Conservation (phyloP, 1,284 basidiomycete genomes). For the Coniophora puteana region DNA sequence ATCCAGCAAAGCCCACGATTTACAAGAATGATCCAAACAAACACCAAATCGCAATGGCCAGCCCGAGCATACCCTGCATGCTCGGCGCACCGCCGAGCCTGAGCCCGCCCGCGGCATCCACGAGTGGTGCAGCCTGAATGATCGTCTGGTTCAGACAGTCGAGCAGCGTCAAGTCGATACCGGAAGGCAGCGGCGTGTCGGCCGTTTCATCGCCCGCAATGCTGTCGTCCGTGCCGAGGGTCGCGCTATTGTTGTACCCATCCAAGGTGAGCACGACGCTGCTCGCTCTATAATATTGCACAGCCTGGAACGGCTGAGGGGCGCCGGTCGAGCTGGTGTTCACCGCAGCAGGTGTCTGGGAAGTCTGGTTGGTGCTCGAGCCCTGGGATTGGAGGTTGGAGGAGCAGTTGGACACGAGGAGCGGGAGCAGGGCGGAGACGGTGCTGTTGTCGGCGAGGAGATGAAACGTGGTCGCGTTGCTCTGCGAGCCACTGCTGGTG, state of each 20-base stretch:
- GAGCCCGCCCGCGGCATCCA: constrained; percentile 22
- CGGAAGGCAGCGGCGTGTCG: constrained; percentile 34
- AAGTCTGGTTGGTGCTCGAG: constrained; percentile 18
- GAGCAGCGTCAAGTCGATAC: constrained; percentile 35
- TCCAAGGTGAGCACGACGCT: constrained; percentile 35
- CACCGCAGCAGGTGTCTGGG: constrained; percentile 14
- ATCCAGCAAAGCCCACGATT: too few species aligned
- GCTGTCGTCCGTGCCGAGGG: constrained; percentile 14
- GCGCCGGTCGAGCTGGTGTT: constrained; percentile 11
- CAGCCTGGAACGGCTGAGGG: constrained; percentile 28
- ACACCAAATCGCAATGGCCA: too few species aligned
- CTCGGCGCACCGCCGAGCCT: too few species aligned
- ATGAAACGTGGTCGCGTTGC: constrained; percentile 51
- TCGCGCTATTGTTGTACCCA: constrained; percentile 43
- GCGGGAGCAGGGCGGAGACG: constrained; percentile 42
- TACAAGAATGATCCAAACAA: too few species aligned
- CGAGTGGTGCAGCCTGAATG: constrained; percentile 31
- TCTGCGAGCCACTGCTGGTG: constrained; percentile 23
- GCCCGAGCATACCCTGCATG: too few species aligned
- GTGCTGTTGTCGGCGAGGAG: constrained; percentile 59
- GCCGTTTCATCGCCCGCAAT: too few species aligned
- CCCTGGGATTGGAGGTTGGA: too few species aligned
- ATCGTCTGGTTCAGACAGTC: constrained; percentile 44
- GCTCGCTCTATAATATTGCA: constrained; percentile 40
- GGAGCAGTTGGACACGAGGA: constrained; percentile 45